These are phyloP conservation scores for Jatropha curcas DNA, from an alignment of 345 rosid species.

Conservation along the genomic window DNA sequence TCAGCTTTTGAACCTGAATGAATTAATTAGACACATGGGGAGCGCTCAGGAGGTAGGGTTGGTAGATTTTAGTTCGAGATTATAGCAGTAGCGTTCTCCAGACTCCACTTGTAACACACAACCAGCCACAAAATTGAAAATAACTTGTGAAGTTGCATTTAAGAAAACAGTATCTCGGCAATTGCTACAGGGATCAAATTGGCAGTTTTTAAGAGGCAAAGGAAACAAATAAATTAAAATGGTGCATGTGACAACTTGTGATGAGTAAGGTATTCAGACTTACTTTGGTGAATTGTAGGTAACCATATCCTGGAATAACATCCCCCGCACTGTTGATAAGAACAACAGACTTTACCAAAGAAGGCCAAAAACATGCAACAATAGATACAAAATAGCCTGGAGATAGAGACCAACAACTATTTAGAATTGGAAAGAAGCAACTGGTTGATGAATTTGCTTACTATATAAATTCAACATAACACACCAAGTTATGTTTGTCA, in stretches of 20 bases:
- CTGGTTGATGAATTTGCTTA: background rate
- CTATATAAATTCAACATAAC: background rate
- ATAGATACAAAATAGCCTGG: constrained; percentile 76
- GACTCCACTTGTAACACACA: too few relatives aligned
- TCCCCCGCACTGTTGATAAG: constrained; percentile 83
- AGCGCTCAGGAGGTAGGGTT: background rate
- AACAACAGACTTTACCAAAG: constrained; percentile 59
- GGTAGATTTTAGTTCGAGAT: background rate
- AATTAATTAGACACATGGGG: background rate
- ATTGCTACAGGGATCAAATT: background rate
- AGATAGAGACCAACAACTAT: constrained; percentile 16
- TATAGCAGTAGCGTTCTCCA: background rate
- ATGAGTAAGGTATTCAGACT: constrained; percentile 12
- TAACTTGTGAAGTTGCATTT: background rate
- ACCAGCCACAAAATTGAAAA: background rate
- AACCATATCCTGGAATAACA: constrained; percentile 58
- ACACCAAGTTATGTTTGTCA: too few relatives aligned
- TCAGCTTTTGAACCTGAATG: background rate
- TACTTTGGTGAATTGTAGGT: constrained; percentile 47
- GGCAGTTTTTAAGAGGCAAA: background rate
- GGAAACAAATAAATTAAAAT: background rate
- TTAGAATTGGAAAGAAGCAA: constrained; percentile 10
- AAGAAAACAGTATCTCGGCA: background rate
- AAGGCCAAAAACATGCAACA: constrained; percentile 66
- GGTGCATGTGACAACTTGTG: background rate